phyloP scores from a whole-genome alignment of 768 basidiomycete species.

The Cyclocybe cylindracea region DNA sequence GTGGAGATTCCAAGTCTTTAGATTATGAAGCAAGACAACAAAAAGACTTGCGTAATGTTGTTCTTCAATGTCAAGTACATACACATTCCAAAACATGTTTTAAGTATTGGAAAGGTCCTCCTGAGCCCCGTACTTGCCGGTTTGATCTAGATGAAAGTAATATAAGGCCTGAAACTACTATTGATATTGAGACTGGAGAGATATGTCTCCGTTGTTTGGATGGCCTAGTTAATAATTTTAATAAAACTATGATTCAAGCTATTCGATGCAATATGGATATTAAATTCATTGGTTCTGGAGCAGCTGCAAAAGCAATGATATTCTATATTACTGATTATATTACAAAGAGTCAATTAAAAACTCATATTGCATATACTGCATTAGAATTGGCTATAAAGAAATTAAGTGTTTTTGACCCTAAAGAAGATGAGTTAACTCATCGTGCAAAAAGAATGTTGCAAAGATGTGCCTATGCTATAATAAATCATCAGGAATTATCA shows the following conservation, averaged over 20 bases:
- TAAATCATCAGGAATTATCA: slow-evolving; percentile 40
- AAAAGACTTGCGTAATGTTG: slow-evolving; percentile 19
- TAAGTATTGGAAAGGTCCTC: slow-evolving; percentile 35
- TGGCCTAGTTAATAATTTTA: slow-evolving; percentile 45
- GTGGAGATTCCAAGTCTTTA: neutral
- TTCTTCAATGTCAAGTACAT: slow-evolving; percentile 21
- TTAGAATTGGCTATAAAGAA: slow-evolving; percentile 33
- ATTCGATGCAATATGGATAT: slow-evolving; percentile 47
- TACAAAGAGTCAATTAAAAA: slow-evolving; percentile 40
- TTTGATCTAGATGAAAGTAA: slow-evolving; percentile 28
- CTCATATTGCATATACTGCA: slow-evolving; percentile 40
- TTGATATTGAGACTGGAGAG: slow-evolving; percentile 32
- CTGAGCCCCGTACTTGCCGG: slow-evolving; percentile 24
- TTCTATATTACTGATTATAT: slow-evolving; percentile 52
- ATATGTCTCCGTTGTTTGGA: slow-evolving; percentile 32
- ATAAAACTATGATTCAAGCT: slow-evolving; percentile 34
- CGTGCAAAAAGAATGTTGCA: slow-evolving; percentile 34
- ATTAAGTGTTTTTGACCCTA: slow-evolving; percentile 19
- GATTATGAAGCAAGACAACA: neutral
- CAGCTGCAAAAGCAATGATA: slow-evolving; percentile 37
- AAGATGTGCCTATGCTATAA: slow-evolving; percentile 36
- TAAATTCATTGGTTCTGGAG: slow-evolving; percentile 41
- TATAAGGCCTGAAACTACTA: slow-evolving; percentile 1
- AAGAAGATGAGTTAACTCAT: slow-evolving; percentile 12
- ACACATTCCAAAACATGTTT: slow-evolving; percentile 35